A percentile compares a stretch with the other conserved stretches of the same genome.
phyloP scores from a whole-genome alignment of 2,329 filamentous ascomycete species.

The Lecanicillium sp. region DNA sequence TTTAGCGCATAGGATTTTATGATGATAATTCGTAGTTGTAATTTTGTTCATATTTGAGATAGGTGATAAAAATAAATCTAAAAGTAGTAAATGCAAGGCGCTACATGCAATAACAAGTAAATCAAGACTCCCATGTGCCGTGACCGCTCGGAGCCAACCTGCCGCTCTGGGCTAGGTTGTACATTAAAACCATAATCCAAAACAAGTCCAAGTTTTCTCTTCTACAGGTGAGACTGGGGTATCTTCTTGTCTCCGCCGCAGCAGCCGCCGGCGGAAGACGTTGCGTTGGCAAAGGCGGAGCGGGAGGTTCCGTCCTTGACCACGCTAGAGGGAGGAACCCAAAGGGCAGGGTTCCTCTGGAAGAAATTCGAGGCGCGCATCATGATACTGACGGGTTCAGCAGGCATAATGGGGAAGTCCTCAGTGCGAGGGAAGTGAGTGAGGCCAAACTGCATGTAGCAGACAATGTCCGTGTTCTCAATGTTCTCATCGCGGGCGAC shows the following conservation, averaged over 20 bases:
- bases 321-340: slow-evolving; percentile 36
- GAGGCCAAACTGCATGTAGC: slow-evolving; percentile 45
- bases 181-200: not conserved
- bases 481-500: slow-evolving; percentile 38
- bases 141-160: no score
- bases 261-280: not conserved
- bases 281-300: slow-evolving; percentile 10
- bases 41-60: no score
- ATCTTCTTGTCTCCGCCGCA: slow-evolving; percentile 8
- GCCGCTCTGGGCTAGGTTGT: no score
- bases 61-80: no score
- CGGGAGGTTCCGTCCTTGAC: slow-evolving; percentile 22
- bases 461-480: slow-evolving; percentile 41
- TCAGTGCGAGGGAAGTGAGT: slow-evolving; percentile 56
- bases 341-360: slow-evolving; percentile 40
- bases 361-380: slow-evolving; percentile 47
- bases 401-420: slow-evolving; percentile 63
- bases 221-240: slow-evolving; percentile 12
- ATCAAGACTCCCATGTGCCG: no score
- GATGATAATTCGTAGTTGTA: no score
- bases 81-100: no score
- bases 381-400: slow-evolving; percentile 43
- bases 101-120: no score
- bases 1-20: no score
- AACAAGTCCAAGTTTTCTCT: not conserved